Evolutionary conservation across 2,329 filamentous ascomycete species (phyloP).

Genomic region (Alternaria solani): DNA sequence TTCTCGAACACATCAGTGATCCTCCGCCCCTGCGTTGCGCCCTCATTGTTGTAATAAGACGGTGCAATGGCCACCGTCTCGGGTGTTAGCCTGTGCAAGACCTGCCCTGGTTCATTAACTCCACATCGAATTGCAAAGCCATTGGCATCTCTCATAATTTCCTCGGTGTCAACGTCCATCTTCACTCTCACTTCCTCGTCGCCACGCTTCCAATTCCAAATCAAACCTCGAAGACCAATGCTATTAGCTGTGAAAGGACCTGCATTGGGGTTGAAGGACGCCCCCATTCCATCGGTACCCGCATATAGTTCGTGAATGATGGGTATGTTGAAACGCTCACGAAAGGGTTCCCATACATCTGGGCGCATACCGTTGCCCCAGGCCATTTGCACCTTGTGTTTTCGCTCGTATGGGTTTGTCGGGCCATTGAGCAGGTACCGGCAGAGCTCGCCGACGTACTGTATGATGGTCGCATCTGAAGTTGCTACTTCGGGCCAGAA

Average conservation of each 20-base stretch:
- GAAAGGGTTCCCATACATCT: constrained; percentile 53
- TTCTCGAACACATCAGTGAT: constrained; percentile 49
- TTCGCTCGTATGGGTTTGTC: constrained; percentile 40
- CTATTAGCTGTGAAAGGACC: constrained; percentile 46
- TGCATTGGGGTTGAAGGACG: constrained; percentile 44
- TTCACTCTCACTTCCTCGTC: constrained; percentile 45
- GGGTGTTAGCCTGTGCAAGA: constrained; percentile 44
- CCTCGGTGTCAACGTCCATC: constrained; percentile 51
- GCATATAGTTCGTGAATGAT: constrained; percentile 53
- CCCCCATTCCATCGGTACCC: constrained; percentile 50
- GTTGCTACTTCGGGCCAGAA: constrained; percentile 50
- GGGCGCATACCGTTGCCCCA: constrained; percentile 55
- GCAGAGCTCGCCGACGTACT: constrained; percentile 51
- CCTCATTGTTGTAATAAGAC: constrained; percentile 47
- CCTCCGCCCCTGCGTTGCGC: constrained; percentile 41
- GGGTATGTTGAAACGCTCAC: constrained; percentile 50
- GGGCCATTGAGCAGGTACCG: constrained; percentile 49
- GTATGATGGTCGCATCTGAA: constrained; percentile 43
- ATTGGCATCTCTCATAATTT: constrained; percentile 46
- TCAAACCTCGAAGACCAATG: constrained; percentile 44
- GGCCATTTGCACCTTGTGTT: constrained; percentile 45
- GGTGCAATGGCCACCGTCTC: constrained; percentile 32
- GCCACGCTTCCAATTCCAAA: constrained; percentile 46
- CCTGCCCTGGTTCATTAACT: constrained; percentile 47
- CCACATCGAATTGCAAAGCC: constrained; percentile 47